Evolutionary conservation across 78 protist genomes (phyloP).

Genomic region (Isochrysis galbana): DNA sequence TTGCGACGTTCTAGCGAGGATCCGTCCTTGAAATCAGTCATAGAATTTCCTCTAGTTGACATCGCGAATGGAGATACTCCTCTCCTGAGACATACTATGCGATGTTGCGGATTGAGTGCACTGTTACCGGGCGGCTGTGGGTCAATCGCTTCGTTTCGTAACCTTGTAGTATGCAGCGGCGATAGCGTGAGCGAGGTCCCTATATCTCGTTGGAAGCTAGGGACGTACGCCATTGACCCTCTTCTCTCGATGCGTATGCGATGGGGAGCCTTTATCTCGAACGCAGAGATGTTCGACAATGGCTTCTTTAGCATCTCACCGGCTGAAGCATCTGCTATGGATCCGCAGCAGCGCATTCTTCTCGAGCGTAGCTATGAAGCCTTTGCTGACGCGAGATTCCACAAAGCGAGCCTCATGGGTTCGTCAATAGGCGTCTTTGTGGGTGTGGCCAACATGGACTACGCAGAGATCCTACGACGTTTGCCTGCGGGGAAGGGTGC

Average conservation of each 20-base stretch:
- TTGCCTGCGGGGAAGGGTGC: neutral
- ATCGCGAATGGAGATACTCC: too few relatives aligned
- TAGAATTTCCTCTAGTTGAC: too few relatives aligned
- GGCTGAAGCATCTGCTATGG: constrained; percentile 1
- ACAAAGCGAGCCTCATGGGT: neutral
- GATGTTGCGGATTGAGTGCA: neutral
- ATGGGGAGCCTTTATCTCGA: neutral
- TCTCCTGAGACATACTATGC: too few relatives aligned
- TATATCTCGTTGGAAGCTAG: neutral
- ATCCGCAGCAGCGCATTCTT: constrained; percentile 30
- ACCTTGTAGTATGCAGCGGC: neutral
- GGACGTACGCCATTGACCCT: neutral
- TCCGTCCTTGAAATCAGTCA: too few relatives aligned
- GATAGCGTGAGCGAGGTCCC: neutral
- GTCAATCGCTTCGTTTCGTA: neutral
- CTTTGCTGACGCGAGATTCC: neutral
- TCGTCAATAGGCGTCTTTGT: neutral
- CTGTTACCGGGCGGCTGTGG: neutral
- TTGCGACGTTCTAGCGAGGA: neutral
- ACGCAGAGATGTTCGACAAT: neutral
- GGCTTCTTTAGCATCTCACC: neutral
- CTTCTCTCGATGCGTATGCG: neutral
- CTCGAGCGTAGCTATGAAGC: neutral
- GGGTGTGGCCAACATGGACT: neutral
- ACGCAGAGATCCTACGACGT: neutral